Evolutionary conservation across 306 rosid genomes (phyloP), one percentile per base, ranked within the genome.

Genomic region (Crataegus laevigata): DNA sequence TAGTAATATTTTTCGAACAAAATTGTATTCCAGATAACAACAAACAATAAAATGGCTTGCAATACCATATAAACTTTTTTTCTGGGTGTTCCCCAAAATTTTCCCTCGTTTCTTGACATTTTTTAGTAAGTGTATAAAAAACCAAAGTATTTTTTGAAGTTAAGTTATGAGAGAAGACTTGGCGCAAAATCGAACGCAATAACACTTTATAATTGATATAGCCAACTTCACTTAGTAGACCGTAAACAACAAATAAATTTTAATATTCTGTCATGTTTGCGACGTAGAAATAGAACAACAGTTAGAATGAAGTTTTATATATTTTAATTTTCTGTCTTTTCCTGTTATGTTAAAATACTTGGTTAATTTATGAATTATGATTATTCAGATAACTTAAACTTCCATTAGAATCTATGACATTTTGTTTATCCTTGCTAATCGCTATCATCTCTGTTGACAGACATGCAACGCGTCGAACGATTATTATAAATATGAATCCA

Each of bases 401-500:
- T 19, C 3, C 1, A 8, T 1, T 1, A 6, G 58, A 52, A 19
- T 52, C 22, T 52, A 7, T 52, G 19, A 52, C 22, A 0, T 7
- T 19, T 52, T 17, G 1, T 19, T 51, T 6, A 14, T 45, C 52
- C 0, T 45, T 17, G 58, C 22, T 21, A 52, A 52, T 19, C 19
- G 11, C 5, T 18, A 21, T 52, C 45, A 3, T 40, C 21, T 50
- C 54, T 50, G 54, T 50, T 19, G 22, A 19, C 2, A 57, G 22
- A 57, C 62, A n/a, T 57, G 62, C 65, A 60, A 4, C 34, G 28
- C 65, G 18, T 57, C 8, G 62, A 55, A 47, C 47, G 22, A 14
- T 63, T 25, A 38, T 63, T n/a, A 4, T 68, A 73, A 60, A 12
- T 26, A 24, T 73, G 77, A 83, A 78, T 71, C 81, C 89, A 57